These are phyloP conservation scores for Rhizopogon vulgaris DNA, from an alignment of 768 basidiomycete genomes.

Conservation along the genomic window DNA sequence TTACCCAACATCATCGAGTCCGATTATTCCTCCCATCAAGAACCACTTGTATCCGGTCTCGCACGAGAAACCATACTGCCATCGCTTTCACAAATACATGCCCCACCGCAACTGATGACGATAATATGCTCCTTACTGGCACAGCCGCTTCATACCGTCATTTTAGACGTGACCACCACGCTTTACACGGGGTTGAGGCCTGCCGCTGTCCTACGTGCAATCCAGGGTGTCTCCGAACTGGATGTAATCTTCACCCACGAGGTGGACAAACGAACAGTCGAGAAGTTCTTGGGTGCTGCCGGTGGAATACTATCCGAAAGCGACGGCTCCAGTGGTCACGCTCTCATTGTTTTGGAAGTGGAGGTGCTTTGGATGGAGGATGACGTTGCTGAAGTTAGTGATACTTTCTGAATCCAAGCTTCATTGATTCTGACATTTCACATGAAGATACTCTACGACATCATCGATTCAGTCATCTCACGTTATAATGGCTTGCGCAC, in stretches of 20 bases:
- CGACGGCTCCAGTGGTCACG: conserved; percentile 1
- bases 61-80: conserved; percentile 12
- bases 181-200: conserved; percentile 25
- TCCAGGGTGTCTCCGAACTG: conserved; percentile 24
- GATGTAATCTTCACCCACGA: conserved; percentile 23
- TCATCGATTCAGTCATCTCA: conserved; percentile 26
- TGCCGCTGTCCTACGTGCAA: conserved; percentile 18
- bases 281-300: conserved; percentile 23
- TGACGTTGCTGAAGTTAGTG: conserved; percentile 23
- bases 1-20: conserved; percentile 20
- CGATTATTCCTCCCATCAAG: neutral
- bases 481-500: conserved; percentile 22
- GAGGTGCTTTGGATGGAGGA: conserved; percentile 22
- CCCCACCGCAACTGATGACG: conserved; percentile 18
- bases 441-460: conserved; percentile 20
- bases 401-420: neutral
- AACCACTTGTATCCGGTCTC: neutral
- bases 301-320: conserved; percentile 16
- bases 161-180: conserved; percentile 20
- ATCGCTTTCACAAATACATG: conserved; percentile 19
- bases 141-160: conserved; percentile 15
- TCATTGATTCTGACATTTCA: neutral
- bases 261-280: conserved; percentile 27
- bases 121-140: conserved; percentile 13
- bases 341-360: conserved; percentile 19